Percentiles rank a stretch among this genome's conserved stretches.
Conservation (phyloP, 1,284 basidiomycete genomes). For the Melampsora americana region DNA sequence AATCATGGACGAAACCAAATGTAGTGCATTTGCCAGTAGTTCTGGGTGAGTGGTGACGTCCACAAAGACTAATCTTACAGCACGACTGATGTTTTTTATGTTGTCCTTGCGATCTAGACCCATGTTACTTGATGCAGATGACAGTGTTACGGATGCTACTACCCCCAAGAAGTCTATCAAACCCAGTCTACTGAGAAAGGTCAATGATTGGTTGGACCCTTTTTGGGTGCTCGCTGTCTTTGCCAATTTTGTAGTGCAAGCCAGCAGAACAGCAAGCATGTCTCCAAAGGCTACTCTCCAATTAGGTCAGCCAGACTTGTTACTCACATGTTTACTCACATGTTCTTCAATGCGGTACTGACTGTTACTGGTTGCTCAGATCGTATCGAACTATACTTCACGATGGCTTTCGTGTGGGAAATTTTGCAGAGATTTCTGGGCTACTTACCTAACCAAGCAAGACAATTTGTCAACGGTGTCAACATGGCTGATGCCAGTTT, state of each 20-base stretch:
- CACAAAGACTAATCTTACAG: background rate
- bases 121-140: background rate
- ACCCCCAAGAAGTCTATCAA: slow-evolving; percentile 5
- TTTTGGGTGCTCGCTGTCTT: slow-evolving; percentile 62
- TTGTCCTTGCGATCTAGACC: background rate
- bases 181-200: slow-evolving; percentile 22
- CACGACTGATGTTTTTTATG: background rate
- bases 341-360: background rate
- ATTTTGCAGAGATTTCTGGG: slow-evolving; percentile 73
- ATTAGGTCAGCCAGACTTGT: slow-evolving; percentile 48
- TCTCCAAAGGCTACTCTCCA: slow-evolving; percentile 58
- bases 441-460: slow-evolving; percentile 72
- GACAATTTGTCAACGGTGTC: slow-evolving; percentile 68
- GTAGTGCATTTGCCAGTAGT: slow-evolving; percentile 83
- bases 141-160: background rate
- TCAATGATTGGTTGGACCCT: slow-evolving; percentile 33
- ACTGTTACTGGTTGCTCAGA: slow-evolving; percentile 55
- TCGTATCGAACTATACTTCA: slow-evolving; percentile 73
- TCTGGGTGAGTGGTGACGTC: slow-evolving; percentile 52
- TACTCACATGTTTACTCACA: background rate
- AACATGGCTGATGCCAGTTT: slow-evolving; percentile 80
- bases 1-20: slow-evolving; percentile 80
- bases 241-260: slow-evolving; percentile 68
- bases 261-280: slow-evolving; percentile 66
- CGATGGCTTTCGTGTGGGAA: slow-evolving; percentile 81